Base-by-base conservation (phyloP, 257 asterid genomes). In the Verbascum thapsus region DNA sequence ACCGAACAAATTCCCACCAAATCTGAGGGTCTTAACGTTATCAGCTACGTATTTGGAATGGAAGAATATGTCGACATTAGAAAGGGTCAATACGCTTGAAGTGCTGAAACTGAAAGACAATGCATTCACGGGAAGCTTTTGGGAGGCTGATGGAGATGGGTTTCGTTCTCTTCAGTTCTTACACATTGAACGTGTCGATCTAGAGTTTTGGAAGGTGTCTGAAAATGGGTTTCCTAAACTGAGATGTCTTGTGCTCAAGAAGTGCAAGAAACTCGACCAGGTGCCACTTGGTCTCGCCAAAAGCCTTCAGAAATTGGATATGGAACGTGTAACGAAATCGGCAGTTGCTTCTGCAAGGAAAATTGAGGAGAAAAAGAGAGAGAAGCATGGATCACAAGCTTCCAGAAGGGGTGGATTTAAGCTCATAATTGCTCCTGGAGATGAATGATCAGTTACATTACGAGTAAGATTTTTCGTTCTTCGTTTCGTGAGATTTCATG, bases 41-140 rank as follows among this genome's bases (percentile, higher is more conserved):
- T 69, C 71, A 0, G 53, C 48, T 1, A 78, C 81, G 0, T 52
- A 47, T 30, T 70, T 82, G 10, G 61, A 68, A 0, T 82, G 85
- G 85, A 20, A 22, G 7, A 67, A 76, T 37, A 73, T 79, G 78
- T 6, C 68, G 3, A 67, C 54, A 3, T 10, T 74, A 37, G 79
- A 65, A 45, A n/a, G 7, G 68, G 61, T 69, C 8, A 26, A 49
- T 2, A 51, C 55, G 34, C 82, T 68, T 16, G 53, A 80, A 69
- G 74, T 72, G 34, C 73, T 78, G 44, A 69, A 64, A 10, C 8
- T 70, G 68, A 66, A 69, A 39, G 52, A 69, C 17, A 61, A n/a
- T 51, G 64, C 75, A 39, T 50, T 80, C 64, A 34, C 23, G 40
- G 82, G 85, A 43, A 50, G 2, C 20, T 0, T 0, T 19, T 73